Base-by-base conservation (phyloP, 176 grass and related monocot genomes). In the Musa troglodytarum region DNA sequence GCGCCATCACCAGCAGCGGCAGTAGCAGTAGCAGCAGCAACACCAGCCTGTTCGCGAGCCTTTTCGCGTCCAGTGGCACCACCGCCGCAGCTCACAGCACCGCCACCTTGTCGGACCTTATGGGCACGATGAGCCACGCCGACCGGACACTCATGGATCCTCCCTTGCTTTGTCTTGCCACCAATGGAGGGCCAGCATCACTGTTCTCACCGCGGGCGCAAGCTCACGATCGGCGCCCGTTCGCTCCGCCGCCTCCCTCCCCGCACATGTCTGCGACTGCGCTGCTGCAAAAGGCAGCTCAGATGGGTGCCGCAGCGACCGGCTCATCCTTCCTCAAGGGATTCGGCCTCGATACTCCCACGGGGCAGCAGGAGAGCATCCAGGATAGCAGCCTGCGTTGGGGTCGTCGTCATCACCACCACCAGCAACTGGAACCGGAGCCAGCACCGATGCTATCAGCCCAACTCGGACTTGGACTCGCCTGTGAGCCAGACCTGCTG, bases 231-330 rank as follows among this genome's bases (percentile, higher is more conserved):
- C 52, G 86, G 13, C 84, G 81, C 1, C 88, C 82, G 17, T 85
- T 89, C 68, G 54, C 74, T 7, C 81, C 82, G 1, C 86, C 86
- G 24, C 86, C 77, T 15, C 82, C 84, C 1, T 91, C 95, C 1
- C 82, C 80, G 15, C 96, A 99, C 86, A 91, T 99, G 91, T 99
- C 96, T 0, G 96, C 96, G 12, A 99, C 96, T 1, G 91, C 95
- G 7, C 63, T 99, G 72, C 86, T 99, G 0, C 95, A 99, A 75
- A 99, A 99, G 76, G 95, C 95, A 0, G 88, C 90, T 13, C 90
- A 99, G 55, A 99, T 99, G 95, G 95, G 95, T 11, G 88, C 88
- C 43, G 81, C 90, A 8, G 81, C 87, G 5, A 92, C 89, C 0
- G 87, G 85, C 56, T 88, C 89, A 0, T 94, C 90, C 10, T 92